Evolutionary conservation across 2,329 filamentous ascomycete genomes (phyloP).

Genomic region (Fusarium sp.): DNA sequence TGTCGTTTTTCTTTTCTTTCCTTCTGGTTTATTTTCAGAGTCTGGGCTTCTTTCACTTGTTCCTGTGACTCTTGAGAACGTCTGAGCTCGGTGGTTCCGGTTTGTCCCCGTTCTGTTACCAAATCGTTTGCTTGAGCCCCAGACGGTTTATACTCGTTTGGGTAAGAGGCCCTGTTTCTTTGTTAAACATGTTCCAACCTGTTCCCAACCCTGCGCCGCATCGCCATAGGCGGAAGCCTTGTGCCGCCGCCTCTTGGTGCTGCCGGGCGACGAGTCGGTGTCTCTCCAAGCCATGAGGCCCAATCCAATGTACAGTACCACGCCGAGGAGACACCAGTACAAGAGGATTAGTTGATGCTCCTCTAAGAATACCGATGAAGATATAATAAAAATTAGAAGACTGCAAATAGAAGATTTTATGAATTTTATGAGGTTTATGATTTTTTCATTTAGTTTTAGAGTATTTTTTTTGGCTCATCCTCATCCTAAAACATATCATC

Average conservation of each 20-base stretch:
- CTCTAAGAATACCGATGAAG: not conserved
- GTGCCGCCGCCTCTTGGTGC: constrained; percentile 27
- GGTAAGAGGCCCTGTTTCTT: constrained; percentile 35
- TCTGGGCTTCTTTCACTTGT: not conserved
- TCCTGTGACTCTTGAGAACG: constrained; percentile 25
- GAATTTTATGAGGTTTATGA: not conserved
- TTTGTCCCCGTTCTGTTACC: constrained; percentile 44
- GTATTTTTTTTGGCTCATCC: not conserved
- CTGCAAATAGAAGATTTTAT: not conserved
- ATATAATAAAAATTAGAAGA: not conserved
- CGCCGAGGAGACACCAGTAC: not conserved
- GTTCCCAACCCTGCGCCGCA: constrained; percentile 28
- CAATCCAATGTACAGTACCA: not conserved
- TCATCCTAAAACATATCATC: not conserved
- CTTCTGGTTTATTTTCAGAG: constrained; percentile 34
- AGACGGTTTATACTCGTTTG: constrained; percentile 29
- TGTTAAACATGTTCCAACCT: constrained; percentile 24
- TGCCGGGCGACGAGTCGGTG: constrained; percentile 27
- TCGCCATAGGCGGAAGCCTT: constrained; percentile 24
- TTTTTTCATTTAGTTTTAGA: not conserved
- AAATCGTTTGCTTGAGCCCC: constrained; percentile 43
- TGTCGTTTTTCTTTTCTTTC: not conserved
- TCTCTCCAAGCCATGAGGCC: constrained; percentile 19
- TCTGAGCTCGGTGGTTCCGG: constrained; percentile 38
- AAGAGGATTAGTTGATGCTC: not conserved